Percentiles rank a stretch among this genome's conserved stretches.
Conservation (phyloP, 129 eudicot genomes). For the Sambucus nigra region DNA sequence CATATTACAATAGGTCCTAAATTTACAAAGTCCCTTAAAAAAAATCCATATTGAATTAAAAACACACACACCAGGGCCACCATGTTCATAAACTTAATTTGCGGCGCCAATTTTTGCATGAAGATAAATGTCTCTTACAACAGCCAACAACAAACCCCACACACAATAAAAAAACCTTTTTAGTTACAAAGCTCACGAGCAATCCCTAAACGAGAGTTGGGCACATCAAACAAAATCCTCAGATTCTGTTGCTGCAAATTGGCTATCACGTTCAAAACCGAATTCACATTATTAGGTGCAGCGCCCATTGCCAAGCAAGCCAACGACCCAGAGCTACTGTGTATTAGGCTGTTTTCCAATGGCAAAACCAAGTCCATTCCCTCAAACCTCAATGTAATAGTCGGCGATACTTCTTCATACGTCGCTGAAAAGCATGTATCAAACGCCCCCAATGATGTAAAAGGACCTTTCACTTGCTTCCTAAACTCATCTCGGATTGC, state of each 20-base stretch:
- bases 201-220: slow-evolving; percentile 78
- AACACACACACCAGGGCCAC: too few species aligned
- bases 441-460: slow-evolving; percentile 65
- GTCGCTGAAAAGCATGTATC: slow-evolving; percentile 82
- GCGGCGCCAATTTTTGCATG: too few species aligned
- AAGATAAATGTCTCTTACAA: too few species aligned
- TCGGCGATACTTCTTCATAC: slow-evolving; percentile 52
- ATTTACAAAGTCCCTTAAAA: too few species aligned
- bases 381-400: slow-evolving; percentile 43
- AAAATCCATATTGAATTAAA: too few species aligned
- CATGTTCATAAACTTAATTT: too few species aligned
- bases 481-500: slow-evolving; percentile 56
- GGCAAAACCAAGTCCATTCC: slow-evolving; percentile 67
- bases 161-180: neutral
- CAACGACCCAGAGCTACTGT: slow-evolving; percentile 61
- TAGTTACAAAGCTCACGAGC: slow-evolving; percentile 85
- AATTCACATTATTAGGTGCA: slow-evolving; percentile 61
- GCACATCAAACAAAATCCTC: slow-evolving; percentile 64
- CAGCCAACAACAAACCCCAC: neutral
- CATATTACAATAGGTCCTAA: too few species aligned
- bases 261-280: slow-evolving; percentile 75
- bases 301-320: slow-evolving; percentile 95
- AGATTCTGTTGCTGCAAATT: slow-evolving; percentile 94
- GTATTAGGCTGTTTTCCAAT: slow-evolving; percentile 75
- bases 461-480: slow-evolving; percentile 62